Conservation (phyloP, 345 rosid species). For the Brassica incana region DNA sequence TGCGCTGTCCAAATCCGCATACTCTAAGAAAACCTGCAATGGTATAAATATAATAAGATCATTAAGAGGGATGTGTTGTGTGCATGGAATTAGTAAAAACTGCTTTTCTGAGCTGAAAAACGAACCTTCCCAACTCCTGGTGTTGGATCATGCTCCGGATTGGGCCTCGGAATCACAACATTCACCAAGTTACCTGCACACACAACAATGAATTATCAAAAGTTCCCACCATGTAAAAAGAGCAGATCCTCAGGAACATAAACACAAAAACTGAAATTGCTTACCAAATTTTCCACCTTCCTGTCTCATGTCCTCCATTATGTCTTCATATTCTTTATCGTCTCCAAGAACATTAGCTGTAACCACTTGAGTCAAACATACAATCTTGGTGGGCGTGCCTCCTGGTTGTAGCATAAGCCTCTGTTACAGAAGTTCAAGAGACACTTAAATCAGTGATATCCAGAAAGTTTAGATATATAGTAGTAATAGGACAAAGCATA, state of each 20-base stretch:
- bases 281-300: conserved; percentile 89
- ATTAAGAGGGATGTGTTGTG: neutral
- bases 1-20: conserved; percentile 70
- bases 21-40: conserved; percentile 86
- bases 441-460: neutral
- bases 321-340: conserved; percentile 89
- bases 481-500: neutral
- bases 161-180: conserved; percentile 77
- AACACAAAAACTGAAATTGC: conserved; percentile 38
- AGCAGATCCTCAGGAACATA: conserved; percentile 38
- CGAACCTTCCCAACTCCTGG: conserved; percentile 67
- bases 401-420: conserved; percentile 81
- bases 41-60: neutral
- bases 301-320: conserved; percentile 83
- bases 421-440: conserved; percentile 41
- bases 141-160: conserved; percentile 47
- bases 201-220: conserved; percentile 34
- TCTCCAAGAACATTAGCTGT: conserved; percentile 73
- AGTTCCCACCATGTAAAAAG: conserved; percentile 1
- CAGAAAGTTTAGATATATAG: neutral
- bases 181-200: conserved; percentile 72
- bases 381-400: conserved; percentile 69
- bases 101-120: conserved; percentile 2
- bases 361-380: conserved; percentile 89
- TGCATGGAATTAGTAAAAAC: neutral